phyloP scores from a whole-genome alignment of 1,284 basidiomycete species.

The Gymnopus androsaceus region DNA sequence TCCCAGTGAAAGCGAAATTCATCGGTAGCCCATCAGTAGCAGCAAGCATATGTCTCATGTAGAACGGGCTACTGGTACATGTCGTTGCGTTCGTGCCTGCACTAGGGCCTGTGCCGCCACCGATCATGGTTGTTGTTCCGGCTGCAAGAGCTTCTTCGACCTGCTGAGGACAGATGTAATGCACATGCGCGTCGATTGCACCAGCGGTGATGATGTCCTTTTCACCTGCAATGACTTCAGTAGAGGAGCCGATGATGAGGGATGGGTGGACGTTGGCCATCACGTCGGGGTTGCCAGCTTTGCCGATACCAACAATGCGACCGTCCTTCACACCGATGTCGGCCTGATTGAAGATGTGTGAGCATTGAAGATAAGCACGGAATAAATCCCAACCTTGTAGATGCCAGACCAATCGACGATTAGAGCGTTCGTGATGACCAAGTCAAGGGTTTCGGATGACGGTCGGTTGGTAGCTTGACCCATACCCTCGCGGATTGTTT shows the following conservation, averaged over 20 bases:
- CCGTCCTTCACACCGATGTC: constrained; percentile 94
- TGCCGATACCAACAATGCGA: constrained; percentile 86
- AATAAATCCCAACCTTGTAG: constrained; percentile 67
- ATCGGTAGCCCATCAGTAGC: constrained; percentile 89
- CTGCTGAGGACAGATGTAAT: constrained; percentile 94
- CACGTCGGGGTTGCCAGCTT: constrained; percentile 95
- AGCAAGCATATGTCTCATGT: constrained; percentile 85
- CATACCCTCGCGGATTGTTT: constrained; percentile 95
- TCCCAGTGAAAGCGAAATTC: constrained; percentile 93
- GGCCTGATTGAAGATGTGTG: constrained; percentile 56
- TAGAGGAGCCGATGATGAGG: constrained; percentile 84
- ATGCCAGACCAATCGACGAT: constrained; percentile 96
- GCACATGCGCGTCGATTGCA: constrained; percentile 89
- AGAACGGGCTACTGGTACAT: constrained; percentile 88
- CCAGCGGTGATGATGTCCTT: constrained; percentile 94
- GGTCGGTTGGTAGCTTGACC: constrained; percentile 85
- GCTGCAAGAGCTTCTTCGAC: constrained; percentile 71
- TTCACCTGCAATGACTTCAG: constrained; percentile 95
- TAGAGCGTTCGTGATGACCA: constrained; percentile 93
- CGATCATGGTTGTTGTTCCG: constrained; percentile 86
- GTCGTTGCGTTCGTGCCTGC: constrained; percentile 93
- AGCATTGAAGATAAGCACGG: neutral
- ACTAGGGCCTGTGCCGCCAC: constrained; percentile 92
- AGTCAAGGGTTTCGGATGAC: constrained; percentile 76
- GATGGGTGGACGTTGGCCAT: constrained; percentile 81